Conservation (phyloP, 1,284 basidiomycete genomes). For the Baeospora myosura region DNA sequence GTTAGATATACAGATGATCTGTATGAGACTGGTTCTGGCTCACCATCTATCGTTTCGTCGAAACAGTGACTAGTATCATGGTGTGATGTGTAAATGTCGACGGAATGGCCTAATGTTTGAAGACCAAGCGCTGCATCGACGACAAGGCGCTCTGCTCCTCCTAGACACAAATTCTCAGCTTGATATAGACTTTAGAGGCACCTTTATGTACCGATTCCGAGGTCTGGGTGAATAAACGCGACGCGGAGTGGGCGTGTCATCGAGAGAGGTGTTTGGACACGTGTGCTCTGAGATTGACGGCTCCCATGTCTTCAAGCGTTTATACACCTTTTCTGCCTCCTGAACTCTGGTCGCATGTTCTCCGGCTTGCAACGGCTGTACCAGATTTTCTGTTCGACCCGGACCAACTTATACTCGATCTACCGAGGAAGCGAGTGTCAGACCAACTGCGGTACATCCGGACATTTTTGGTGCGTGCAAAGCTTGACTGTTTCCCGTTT, state of each 20-base stretch:
- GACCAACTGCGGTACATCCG: too few relatives aligned
- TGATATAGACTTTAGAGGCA: background rate
- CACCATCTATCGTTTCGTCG: conserved; percentile 85
- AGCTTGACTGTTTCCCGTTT: too few relatives aligned
- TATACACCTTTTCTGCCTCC: too few relatives aligned
- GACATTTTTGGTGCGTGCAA: too few relatives aligned
- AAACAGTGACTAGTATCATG: conserved; percentile 84
- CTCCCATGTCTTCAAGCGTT: too few relatives aligned
- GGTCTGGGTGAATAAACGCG: conserved; percentile 5
- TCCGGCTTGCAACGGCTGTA: too few relatives aligned
- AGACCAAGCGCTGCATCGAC: conserved; percentile 93
- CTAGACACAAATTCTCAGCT: conserved; percentile 33
- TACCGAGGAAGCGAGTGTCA: too few relatives aligned
- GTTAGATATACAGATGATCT: conserved; percentile 2
- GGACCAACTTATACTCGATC: too few relatives aligned
- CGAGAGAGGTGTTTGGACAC: too few relatives aligned
- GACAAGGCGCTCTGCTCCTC: conserved; percentile 90
- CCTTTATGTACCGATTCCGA: conserved; percentile 3
- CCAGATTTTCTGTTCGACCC: too few relatives aligned
- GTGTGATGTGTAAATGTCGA: conserved; percentile 93
- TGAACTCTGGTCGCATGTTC: too few relatives aligned
- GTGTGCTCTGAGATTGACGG: too few relatives aligned
- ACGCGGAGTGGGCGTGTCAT: conserved; percentile 2
- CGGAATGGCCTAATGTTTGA: conserved; percentile 77
- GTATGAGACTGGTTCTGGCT: conserved; percentile 2